Base-by-base conservation (phyloP, 331 rosid genomes). In the Acacia pycnantha region DNA sequence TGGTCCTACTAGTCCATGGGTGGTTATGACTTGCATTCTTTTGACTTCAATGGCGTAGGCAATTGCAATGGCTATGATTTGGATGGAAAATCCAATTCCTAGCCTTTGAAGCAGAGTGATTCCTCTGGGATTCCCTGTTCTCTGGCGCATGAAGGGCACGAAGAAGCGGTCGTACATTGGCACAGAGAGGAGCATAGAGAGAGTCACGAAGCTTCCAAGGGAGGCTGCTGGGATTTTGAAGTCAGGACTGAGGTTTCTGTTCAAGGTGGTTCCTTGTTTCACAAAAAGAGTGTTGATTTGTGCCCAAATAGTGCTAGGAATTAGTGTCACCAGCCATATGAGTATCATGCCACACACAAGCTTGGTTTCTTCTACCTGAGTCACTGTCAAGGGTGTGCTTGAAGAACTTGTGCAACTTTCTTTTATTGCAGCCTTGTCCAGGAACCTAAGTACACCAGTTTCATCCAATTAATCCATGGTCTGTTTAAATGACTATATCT, bases 311-410 rank as follows among this genome's bases (percentile, higher is more conserved):
- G 86, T 89, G 90, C 90, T 86, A 0, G 95, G 95, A 62, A 91
- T 74, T 64, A 91, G 84, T 21, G 95, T 91, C 33, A 88, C 93
- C 18, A 89, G 40, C 95, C 95, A 91, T 64, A 91, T 33, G 29
- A 74, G 29, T 26, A 31, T 29, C 78, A 74, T 51, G 8, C 78
- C 78, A 51, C 43, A 73, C 7, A 95, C 77, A 46, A 90, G 97
- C 87, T 95, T 95, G 51, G 92, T 85, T 83, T 90, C 92, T 93
- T 95, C 98, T 21, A 95, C 99, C 83, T 90, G 97, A 2, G 97
- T 90, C 81, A 91, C 89, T 6, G 95, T 89, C 79, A 87, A 88
- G 66, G 89, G 86, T 24, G 79, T 71, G 56, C 50, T 80, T 53
- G 90, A 76, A 61, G 74, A 54, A 35, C 48, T 26, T 73, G 77